Evolutionary conservation across 257 asterid genomes (phyloP).

Genomic region (Solanum phureja): DNA sequence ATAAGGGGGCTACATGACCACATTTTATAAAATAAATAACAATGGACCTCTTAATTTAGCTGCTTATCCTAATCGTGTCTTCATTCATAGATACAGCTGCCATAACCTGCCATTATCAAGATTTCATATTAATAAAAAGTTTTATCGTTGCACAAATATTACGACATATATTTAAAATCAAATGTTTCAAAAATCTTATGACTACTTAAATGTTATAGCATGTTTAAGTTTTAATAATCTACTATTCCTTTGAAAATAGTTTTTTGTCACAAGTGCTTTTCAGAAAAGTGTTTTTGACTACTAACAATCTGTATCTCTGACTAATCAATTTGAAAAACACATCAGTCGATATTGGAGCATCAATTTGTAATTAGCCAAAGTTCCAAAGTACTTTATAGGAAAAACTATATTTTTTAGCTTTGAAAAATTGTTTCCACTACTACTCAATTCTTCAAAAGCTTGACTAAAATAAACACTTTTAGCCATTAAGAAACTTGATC

Average conservation of each 20-base stretch:
- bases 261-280: not conserved
- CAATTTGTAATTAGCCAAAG: not conserved
- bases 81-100: constrained; percentile 26
- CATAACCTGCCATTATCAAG: constrained; percentile 36
- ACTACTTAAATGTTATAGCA: accelerated
- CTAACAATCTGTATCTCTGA: not conserved
- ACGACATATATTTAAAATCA: too few relatives aligned
- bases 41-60: not conserved
- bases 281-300: not conserved
- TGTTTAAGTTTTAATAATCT: not conserved
- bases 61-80: not conserved
- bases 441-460: too few relatives aligned
- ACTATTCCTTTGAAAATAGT: not conserved
- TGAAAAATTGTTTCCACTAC: too few relatives aligned
- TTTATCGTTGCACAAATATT: accelerated
- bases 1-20: not conserved
- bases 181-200: too few relatives aligned
- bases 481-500: not conserved
- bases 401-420: too few relatives aligned
- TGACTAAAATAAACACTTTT: not conserved
- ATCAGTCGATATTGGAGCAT: not conserved
- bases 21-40: not conserved
- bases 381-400: not conserved
- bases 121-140: too few relatives aligned
- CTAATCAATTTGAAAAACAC: not conserved